Evolutionary conservation across 2,329 filamentous ascomycete genomes (phyloP), one percentile per base, ranked within the genome.

Genomic region (Hypoxylon sp.): DNA sequence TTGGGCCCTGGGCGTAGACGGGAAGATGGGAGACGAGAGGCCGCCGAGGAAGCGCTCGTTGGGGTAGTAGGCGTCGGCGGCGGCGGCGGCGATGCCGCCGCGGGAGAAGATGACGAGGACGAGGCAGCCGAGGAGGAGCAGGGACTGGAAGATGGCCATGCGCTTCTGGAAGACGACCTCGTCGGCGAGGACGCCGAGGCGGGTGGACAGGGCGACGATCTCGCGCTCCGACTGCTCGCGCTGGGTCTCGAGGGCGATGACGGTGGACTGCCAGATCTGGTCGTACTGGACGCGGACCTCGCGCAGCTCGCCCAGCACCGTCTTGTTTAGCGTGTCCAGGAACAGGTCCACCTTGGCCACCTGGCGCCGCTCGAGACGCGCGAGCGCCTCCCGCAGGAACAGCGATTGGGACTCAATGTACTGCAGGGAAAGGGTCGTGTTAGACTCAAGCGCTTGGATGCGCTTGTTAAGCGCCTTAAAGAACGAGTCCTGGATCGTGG

Each of bases 351-450:
- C 93, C 75, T 95, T 96, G n/a, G 87, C 83, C 14, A 96, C 82
- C 76, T 98, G 96, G 56, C 91, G 89, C 72, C 93, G 93, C 78
- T 98, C 95, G 28, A 96, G 91, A 73, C 92, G 91, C 57, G 88
- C 87, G 67, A 97, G 92, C 0, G 93, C 93, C 70, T 97, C 93
- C 48, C 95, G 91, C 38, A 98, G 83, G 67, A 97, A 93, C 50
- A 89, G 91, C 3, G 95, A 97, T 77, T 98, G 96, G 64, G 97
- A 93, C 80, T 98, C 95, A 64, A 99, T 97, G 75, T 99, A 99
- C 73, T 97, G 92, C 7, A 98, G 83, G 0, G 94, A 97, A 9
- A 98, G 84, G 0, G 95, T 97, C 9, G 94, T 93, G 76, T 98
- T 99, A 14, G 92, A 88, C 78, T 99, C 96, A 6, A 98, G 88